Conservation (phyloP, 2,329 filamentous ascomycete species). For the Ophioceras dolichostomum region DNA sequence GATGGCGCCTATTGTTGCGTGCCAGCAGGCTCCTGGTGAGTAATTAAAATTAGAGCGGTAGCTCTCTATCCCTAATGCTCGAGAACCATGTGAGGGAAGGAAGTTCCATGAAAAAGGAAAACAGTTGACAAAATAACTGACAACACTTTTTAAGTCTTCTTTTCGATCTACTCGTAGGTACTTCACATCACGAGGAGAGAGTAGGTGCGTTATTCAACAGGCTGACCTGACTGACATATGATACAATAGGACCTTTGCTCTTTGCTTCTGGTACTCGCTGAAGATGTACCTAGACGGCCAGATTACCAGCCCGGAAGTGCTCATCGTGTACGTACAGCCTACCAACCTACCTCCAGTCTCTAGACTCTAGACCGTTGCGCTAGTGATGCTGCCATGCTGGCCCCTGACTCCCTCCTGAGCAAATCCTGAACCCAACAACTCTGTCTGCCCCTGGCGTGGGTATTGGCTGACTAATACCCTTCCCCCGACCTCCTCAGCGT, state of each 20-base stretch:
- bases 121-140: too few relatives aligned
- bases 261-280: constrained; percentile 51
- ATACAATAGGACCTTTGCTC: constrained; percentile 34
- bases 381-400: too few relatives aligned
- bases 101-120: neutral
- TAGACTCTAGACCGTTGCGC: too few relatives aligned
- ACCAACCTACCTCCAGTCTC: too few relatives aligned
- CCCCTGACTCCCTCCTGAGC: too few relatives aligned
- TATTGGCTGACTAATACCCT: neutral
- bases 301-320: constrained; percentile 35
- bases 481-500: constrained; percentile 21
- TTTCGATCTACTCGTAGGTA: constrained; percentile 16
- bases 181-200: too few relatives aligned
- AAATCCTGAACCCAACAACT: too few relatives aligned
- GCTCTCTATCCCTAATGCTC: neutral
- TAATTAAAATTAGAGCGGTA: too few relatives aligned
- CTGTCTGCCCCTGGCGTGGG: too few relatives aligned
- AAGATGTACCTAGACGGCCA: constrained; percentile 34
- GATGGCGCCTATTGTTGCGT: constrained; percentile 15
- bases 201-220: too few relatives aligned
- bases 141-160: constrained; percentile 15
- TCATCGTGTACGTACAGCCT: constrained; percentile 38
- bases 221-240: too few relatives aligned
- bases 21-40: constrained; percentile 16
- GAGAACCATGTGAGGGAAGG: neutral